Conservation (phyloP, 345 rosid species). For the Eucalyptus globulus region DNA sequence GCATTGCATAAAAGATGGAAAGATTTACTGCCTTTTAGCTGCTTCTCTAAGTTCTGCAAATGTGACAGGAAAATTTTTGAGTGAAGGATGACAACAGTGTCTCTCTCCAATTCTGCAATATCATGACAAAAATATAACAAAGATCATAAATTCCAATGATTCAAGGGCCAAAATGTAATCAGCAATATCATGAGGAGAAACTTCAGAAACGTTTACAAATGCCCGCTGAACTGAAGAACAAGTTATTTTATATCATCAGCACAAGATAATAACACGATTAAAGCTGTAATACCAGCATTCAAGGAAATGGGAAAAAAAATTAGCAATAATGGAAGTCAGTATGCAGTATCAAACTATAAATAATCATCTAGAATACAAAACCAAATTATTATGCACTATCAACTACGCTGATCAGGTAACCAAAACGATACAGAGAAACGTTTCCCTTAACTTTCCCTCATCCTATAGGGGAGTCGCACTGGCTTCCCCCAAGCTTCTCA, state of each 20-base stretch:
- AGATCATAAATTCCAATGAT: not conserved
- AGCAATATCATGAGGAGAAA: not conserved
- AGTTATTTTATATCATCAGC: conserved; percentile 39
- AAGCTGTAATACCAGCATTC: conserved; percentile 50
- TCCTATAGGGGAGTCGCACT: conserved; percentile 37
- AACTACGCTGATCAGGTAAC: not conserved
- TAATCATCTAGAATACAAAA: not conserved
- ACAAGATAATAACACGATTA: conserved; percentile 46
- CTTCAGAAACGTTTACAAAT: conserved; percentile 35
- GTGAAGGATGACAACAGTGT: conserved; percentile 40
- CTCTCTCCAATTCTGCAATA: conserved; percentile 43
- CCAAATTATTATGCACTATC: not conserved
- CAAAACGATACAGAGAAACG: not conserved
- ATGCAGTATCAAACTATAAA: not conserved
- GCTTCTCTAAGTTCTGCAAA: conserved; percentile 50
- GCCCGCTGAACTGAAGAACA: conserved; percentile 46
- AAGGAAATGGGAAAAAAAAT: not conserved
- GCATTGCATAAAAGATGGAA: not conserved
- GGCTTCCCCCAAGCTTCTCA: conserved; percentile 42
- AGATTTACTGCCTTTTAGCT: conserved; percentile 28
- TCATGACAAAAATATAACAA: not conserved
- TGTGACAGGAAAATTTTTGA: conserved; percentile 30
- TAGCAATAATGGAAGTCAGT: not conserved
- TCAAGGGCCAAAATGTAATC: not conserved
- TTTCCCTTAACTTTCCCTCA: conserved; percentile 45